A percentile compares a stretch with the other conserved stretches of the same genome.
Evolutionary conservation across 2,329 filamentous ascomycete genomes (phyloP).

Genomic region (Claviceps capensis): DNA sequence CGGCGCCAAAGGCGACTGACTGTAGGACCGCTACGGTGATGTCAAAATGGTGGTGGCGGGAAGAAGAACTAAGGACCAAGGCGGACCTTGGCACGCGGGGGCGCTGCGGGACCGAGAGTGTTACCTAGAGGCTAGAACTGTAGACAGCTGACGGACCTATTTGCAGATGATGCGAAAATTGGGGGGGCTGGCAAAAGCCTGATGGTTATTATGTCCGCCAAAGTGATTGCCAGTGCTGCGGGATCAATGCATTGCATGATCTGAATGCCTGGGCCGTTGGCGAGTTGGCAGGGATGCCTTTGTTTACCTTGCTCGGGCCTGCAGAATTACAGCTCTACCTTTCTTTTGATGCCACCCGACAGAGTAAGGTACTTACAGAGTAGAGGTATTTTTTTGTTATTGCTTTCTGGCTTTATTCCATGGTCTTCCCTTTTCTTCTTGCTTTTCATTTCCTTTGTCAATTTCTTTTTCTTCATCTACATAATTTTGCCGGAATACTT

Average conservation of each 20-base stretch:
- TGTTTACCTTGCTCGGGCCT: too few relatives aligned
- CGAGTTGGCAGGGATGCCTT: background rate
- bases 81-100: background rate
- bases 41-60: conserved; percentile 20
- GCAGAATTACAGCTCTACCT: too few relatives aligned
- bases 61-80: conserved; percentile 3
- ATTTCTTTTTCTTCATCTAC: background rate
- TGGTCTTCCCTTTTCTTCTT: too few relatives aligned
- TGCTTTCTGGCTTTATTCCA: too few relatives aligned
- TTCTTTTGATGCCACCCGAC: too few relatives aligned
- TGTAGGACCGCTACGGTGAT: conserved; percentile 10
- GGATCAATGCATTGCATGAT: background rate
- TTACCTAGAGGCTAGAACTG: background rate
- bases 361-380: too few relatives aligned
- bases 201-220: background rate
- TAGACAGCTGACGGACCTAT: background rate
- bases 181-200: conserved; percentile 1
- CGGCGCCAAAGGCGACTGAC: background rate
- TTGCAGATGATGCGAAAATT: background rate
- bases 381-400: too few relatives aligned
- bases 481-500: background rate
- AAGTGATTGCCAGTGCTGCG: background rate
- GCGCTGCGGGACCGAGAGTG: background rate
- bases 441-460: too few relatives aligned
- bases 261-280: background rate